phyloP scores from a whole-genome alignment of 495 filamentous ascomycete species.

The Cladorrhinum samala region DNA sequence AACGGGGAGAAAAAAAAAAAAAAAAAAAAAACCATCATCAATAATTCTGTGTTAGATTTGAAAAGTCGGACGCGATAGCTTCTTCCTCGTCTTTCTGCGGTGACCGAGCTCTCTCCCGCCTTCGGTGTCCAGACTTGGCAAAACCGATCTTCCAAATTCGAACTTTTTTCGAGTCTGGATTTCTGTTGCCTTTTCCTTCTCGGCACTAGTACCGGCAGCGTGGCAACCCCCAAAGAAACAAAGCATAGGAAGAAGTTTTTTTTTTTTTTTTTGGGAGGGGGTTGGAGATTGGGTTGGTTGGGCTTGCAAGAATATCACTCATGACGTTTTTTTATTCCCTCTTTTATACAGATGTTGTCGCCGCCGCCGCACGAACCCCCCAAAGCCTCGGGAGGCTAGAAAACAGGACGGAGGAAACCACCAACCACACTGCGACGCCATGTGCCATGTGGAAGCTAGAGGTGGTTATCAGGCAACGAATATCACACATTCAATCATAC shows the following conservation, averaged over 20 bases:
- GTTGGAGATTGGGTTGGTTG: too few species aligned
- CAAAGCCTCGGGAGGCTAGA: background rate
- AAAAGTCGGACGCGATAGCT: too few species aligned
- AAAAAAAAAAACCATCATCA: background rate
- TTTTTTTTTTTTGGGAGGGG: background rate
- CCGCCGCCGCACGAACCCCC: too few species aligned
- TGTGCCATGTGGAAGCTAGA: background rate
- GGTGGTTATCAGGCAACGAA: background rate
- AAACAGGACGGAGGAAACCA: background rate
- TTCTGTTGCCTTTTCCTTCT: too few species aligned
- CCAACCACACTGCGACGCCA: too few species aligned
- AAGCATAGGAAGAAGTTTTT: too few species aligned
- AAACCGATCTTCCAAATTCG: too few species aligned
- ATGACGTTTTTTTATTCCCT: background rate
- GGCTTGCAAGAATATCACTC: too few species aligned
- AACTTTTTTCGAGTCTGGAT: too few species aligned
- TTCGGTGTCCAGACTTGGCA: background rate
- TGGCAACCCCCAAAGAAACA: too few species aligned
- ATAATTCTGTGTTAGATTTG: background rate
- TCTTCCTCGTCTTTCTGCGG: too few species aligned
- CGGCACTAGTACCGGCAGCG: too few species aligned
- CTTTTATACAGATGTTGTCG: background rate
- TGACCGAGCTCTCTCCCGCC: background rate
- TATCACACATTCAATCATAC: background rate
- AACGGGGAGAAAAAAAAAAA: slow-evolving; percentile 1